phyloP scores from a whole-genome alignment of 1,284 basidiomycete genomes.

The Ustilago curta region DNA sequence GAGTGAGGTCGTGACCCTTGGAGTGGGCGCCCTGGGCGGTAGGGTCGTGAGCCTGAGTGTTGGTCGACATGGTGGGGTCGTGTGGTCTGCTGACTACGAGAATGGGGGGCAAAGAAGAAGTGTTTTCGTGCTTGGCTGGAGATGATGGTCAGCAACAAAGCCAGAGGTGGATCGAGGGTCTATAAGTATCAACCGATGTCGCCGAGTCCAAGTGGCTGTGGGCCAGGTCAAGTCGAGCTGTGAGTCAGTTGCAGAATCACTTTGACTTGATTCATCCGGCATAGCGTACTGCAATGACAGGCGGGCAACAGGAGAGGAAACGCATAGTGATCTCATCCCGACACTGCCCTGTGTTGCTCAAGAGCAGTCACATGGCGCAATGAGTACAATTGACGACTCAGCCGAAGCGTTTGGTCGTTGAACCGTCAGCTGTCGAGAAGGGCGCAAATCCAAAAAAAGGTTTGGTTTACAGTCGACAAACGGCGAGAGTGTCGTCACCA shows the following conservation, averaged over 20 bases:
- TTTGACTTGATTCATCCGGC: background rate
- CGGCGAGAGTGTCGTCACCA: background rate
- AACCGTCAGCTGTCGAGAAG: background rate
- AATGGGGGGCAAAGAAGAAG: no score
- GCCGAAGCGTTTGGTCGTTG: background rate
- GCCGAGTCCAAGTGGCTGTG: no score
- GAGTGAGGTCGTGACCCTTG: conserved; percentile 41
- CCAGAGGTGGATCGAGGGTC: background rate
- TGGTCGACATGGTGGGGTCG: conserved; percentile 37
- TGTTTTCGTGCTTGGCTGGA: background rate
- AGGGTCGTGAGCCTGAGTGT: conserved; percentile 47
- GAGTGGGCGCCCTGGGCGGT: conserved; percentile 48
- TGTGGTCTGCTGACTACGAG: background rate
- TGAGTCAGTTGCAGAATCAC: conserved; percentile 1
- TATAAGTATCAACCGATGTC: no score
- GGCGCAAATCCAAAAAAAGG: background rate
- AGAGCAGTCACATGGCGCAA: conserved; percentile 1
- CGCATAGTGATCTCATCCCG: conserved; percentile 13
- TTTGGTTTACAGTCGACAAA: background rate
- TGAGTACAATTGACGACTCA: background rate
- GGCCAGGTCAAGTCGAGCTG: background rate
- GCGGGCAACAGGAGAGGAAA: background rate
- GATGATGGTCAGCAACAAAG: background rate
- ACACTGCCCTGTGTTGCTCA: background rate
- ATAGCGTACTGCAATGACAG: background rate